Evolutionary conservation across 768 basidiomycete species (phyloP).

Genomic region (Pseudohyphozyma bogoriensis): DNA sequence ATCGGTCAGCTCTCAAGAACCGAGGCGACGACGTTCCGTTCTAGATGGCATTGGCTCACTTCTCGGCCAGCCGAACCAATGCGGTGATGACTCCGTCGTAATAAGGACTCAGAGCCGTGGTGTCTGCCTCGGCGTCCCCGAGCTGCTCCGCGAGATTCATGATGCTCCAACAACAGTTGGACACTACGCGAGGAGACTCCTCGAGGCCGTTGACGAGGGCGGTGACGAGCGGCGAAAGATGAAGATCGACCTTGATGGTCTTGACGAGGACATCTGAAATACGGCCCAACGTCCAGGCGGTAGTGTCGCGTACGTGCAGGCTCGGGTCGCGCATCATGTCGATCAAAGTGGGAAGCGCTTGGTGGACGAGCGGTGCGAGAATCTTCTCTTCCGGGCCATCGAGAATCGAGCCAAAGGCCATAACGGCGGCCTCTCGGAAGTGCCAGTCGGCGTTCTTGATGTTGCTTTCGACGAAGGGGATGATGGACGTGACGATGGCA

Average conservation of each 20-base stretch:
- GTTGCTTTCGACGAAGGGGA: conserved; percentile 95
- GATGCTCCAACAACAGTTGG: conserved; percentile 91
- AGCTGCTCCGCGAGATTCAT: conserved; percentile 93
- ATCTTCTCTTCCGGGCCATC: conserved; percentile 86
- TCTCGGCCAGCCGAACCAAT: conserved; percentile 76
- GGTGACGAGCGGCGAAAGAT: conserved; percentile 69
- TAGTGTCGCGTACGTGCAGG: conserved; percentile 84
- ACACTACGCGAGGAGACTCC: conserved; percentile 72
- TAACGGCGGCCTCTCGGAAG: conserved; percentile 88
- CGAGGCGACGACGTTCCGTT: background rate
- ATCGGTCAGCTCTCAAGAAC: too few species aligned
- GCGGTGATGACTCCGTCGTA: conserved; percentile 78
- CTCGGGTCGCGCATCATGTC: conserved; percentile 71
- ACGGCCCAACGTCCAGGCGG: conserved; percentile 92
- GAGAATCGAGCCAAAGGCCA: conserved; percentile 95
- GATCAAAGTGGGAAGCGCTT: conserved; percentile 86
- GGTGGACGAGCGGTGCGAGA: conserved; percentile 79
- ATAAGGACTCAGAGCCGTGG: conserved; percentile 71
- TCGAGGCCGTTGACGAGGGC: conserved; percentile 72
- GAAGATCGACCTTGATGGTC: conserved; percentile 70
- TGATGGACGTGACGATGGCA: conserved; percentile 77
- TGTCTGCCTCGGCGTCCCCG: conserved; percentile 53
- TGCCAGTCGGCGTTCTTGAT: conserved; percentile 91
- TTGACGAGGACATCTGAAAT: conserved; percentile 82
- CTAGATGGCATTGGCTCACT: conserved; percentile 43